A percentile compares a stretch with the other conserved stretches of the same genome.
phyloP scores from a whole-genome alignment of 139 green algal genomes.

The Dunaliella sp. region DNA sequence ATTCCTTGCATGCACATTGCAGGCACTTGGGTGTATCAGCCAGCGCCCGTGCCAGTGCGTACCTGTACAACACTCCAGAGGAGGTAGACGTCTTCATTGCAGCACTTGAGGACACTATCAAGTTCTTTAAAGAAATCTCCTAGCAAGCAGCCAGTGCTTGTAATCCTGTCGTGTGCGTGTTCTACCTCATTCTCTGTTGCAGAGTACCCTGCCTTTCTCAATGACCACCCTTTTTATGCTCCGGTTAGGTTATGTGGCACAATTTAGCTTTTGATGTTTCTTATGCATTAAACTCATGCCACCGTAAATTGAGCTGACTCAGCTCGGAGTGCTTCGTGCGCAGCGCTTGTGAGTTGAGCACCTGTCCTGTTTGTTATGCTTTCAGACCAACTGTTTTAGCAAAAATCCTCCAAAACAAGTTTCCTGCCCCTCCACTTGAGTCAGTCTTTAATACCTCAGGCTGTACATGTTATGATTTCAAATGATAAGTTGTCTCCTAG shows the following conservation, averaged over 20 bases:
- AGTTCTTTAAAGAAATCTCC: constrained; percentile 74
- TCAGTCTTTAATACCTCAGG: too few relatives aligned
- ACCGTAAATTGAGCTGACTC: too few relatives aligned
- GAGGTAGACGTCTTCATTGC: constrained; percentile 92
- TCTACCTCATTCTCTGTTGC: neutral
- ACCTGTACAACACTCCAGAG: constrained; percentile 93
- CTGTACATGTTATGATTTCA: too few relatives aligned
- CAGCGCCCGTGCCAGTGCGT: constrained; percentile 80
- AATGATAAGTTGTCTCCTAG: too few relatives aligned
- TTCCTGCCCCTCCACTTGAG: too few relatives aligned
- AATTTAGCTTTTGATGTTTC: neutral
- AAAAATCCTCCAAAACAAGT: too few relatives aligned
- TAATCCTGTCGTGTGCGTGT: neutral
- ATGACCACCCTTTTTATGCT: neutral
- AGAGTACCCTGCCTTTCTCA: neutral
- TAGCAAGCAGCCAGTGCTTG: neutral
- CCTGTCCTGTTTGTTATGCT: too few relatives aligned
- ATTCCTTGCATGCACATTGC: too few relatives aligned
- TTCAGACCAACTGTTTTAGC: too few relatives aligned
- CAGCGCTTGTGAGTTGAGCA: too few relatives aligned
- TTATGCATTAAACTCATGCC: neutral
- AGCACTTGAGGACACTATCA: constrained; percentile 77
- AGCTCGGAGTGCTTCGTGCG: too few relatives aligned
- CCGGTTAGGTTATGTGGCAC: neutral
- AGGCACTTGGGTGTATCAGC: constrained; percentile 76